Evolutionary conservation across 345 rosid species (phyloP).

Genomic region (Hibiscus syriacus): DNA sequence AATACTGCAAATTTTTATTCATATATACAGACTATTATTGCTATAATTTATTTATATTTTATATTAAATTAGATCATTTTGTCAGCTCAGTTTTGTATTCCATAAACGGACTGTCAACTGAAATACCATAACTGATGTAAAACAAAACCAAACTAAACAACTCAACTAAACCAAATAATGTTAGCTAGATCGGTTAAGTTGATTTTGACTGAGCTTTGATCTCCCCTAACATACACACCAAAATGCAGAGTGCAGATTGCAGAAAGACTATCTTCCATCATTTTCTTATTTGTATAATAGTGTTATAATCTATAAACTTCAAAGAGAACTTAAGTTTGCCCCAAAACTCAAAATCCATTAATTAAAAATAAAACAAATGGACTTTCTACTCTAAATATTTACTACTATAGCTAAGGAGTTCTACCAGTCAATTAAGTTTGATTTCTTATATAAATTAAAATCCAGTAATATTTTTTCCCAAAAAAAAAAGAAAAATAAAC

Average conservation of each 20-base stretch:
- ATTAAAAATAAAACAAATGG: background rate
- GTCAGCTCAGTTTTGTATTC: background rate
- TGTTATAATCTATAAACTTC: background rate
- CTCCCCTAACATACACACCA: background rate
- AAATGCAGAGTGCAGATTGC: background rate
- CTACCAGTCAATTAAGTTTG: background rate
- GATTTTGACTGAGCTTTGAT: background rate
- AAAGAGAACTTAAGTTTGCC: background rate
- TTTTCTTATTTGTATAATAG: background rate
- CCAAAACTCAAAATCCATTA: background rate
- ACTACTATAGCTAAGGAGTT: background rate
- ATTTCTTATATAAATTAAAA: background rate
- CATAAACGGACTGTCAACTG: background rate
- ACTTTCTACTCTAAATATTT: background rate
- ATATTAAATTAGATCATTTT: background rate
- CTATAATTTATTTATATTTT: background rate
- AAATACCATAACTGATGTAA: background rate
- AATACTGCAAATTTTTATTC: background rate
- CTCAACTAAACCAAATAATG: background rate
- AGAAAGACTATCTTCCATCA: background rate
- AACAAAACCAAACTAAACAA: background rate
- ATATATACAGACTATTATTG: background rate
- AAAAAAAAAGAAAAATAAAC: constrained; percentile 24
- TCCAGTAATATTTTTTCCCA: background rate
- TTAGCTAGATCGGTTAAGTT: background rate